Evolutionary conservation across 257 asterid species (phyloP).

Genomic region (Misopates orontium): DNA sequence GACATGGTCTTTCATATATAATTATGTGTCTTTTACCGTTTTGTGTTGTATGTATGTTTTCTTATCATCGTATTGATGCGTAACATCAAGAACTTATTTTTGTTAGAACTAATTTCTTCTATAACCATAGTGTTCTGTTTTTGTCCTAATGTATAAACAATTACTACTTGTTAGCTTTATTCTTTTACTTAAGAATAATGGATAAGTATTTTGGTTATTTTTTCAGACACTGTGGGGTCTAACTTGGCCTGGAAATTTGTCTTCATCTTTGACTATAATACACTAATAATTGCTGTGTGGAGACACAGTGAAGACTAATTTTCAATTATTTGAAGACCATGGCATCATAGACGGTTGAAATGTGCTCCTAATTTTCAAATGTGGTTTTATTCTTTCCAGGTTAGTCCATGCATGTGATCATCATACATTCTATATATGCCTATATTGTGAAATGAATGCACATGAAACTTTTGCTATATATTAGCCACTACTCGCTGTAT

Average conservation of each 20-base stretch:
- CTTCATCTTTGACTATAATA: not conserved
- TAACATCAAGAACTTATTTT: too few relatives aligned
- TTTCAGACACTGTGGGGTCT: not conserved
- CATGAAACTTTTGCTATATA: not conserved
- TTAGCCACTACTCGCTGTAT: not conserved
- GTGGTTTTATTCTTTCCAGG: conserved; percentile 27
- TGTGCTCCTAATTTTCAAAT: conserved; percentile 7
- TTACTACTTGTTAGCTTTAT: too few relatives aligned
- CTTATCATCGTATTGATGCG: too few relatives aligned
- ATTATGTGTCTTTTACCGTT: too few relatives aligned
- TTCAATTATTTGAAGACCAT: conserved; percentile 18
- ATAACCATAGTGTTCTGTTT: too few relatives aligned
- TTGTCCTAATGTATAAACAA: too few relatives aligned
- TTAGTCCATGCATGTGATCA: conserved; percentile 33
- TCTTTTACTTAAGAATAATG: conserved; percentile 4
- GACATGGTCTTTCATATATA: too few relatives aligned
- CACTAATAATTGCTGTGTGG: conserved; percentile 2
- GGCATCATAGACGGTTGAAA: conserved; percentile 16
- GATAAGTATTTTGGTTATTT: not conserved
- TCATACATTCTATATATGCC: conserved; percentile 20
- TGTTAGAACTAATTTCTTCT: too few relatives aligned
- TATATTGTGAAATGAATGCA: not conserved
- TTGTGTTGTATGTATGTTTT: too few relatives aligned
- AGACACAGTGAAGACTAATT: not conserved
- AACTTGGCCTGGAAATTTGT: conserved; percentile 8